Evolutionary conservation across 2,329 filamentous ascomycete species (phyloP).

Genomic region (Penicillium hordei): DNA sequence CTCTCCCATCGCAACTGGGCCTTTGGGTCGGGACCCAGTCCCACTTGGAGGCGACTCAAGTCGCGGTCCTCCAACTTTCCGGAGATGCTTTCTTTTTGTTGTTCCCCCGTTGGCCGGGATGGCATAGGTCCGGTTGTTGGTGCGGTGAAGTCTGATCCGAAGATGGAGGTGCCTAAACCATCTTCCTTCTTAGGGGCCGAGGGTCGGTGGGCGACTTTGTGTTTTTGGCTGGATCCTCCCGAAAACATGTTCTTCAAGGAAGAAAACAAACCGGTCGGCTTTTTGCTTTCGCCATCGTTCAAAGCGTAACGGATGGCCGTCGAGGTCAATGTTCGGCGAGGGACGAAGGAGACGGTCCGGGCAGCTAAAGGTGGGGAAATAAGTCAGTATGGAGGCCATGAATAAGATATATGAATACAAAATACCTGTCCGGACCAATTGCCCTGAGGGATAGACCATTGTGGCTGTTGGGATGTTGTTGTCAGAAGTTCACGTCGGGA

Average conservation of each 20-base stretch:
- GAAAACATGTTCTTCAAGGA: slow-evolving; percentile 39
- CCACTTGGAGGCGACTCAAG: slow-evolving; percentile 58
- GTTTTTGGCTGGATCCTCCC: slow-evolving; percentile 29
- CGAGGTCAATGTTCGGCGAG: slow-evolving; percentile 40
- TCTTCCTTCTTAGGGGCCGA: slow-evolving; percentile 34
- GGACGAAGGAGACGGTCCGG: slow-evolving; percentile 35
- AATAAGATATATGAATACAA: background rate
- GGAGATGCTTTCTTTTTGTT: slow-evolving; percentile 9
- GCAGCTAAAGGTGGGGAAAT: slow-evolving; percentile 20
- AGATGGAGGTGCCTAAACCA: slow-evolving; percentile 42
- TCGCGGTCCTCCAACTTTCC: slow-evolving; percentile 42
- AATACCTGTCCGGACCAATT: slow-evolving; percentile 41
- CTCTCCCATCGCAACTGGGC: slow-evolving; percentile 74
- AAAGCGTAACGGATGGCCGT: slow-evolving; percentile 30
- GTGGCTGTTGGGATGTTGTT: slow-evolving; percentile 36
- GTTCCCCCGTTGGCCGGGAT: slow-evolving; percentile 22
- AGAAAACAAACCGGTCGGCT: slow-evolving; percentile 28
- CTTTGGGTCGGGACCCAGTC: slow-evolving; percentile 72
- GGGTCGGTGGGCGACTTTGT: slow-evolving; percentile 30
- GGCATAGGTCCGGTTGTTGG: slow-evolving; percentile 29
- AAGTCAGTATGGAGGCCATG: slow-evolving; percentile 7
- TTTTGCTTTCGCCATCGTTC: slow-evolving; percentile 28
- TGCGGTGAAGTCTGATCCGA: slow-evolving; percentile 38
- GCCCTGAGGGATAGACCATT: slow-evolving; percentile 41
- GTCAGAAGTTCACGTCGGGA: slow-evolving; percentile 22